Percentiles rank a stretch among this genome's conserved stretches.
These are phyloP conservation scores for Aureobasidium subglaciale DNA, from an alignment of 2,329 filamentous ascomycete genomes.

Conservation along the genomic window DNA sequence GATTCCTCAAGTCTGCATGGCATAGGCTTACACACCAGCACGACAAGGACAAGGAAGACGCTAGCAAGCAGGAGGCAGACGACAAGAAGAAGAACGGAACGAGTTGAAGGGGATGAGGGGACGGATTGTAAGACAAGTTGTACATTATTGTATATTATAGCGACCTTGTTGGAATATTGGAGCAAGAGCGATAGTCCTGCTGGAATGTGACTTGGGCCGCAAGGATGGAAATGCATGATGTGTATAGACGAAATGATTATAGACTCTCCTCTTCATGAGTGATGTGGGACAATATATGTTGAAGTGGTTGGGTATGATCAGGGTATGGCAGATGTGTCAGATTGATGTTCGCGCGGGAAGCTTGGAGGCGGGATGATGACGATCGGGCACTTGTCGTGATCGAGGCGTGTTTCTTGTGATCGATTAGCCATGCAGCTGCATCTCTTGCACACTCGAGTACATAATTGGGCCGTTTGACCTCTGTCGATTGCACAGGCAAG, in stretches of 20 bases:
- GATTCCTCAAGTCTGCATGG: constrained; percentile 90
- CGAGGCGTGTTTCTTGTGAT: background rate
- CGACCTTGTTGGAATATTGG: background rate
- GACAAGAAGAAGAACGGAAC: constrained; percentile 6
- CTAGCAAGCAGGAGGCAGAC: constrained; percentile 29
- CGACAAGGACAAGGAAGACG: constrained; percentile 25
- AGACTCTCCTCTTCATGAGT: constrained; percentile 1
- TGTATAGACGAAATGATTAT: background rate
- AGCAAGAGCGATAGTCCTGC: too few relatives aligned
- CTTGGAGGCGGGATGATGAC: background rate
- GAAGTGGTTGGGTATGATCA: too few relatives aligned
- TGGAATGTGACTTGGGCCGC: too few relatives aligned
- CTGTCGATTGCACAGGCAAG: background rate
- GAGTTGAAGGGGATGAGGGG: background rate
- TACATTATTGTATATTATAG: constrained; percentile 10
- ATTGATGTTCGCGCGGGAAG: background rate
- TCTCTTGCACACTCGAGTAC: background rate
- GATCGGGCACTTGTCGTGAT: background rate
- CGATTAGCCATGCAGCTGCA: constrained; percentile 1
- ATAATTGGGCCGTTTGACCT: background rate
- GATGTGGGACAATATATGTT: background rate
- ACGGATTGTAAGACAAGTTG: background rate
- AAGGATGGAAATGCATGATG: too few relatives aligned
- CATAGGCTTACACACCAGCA: constrained; percentile 78
- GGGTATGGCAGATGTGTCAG: background rate